A percentile compares a stretch with the other conserved stretches of the same genome.
Evolutionary conservation across 225 moss, liverwort and hornwort species (phyloP).

Genomic region (Lunularia cruciata): DNA sequence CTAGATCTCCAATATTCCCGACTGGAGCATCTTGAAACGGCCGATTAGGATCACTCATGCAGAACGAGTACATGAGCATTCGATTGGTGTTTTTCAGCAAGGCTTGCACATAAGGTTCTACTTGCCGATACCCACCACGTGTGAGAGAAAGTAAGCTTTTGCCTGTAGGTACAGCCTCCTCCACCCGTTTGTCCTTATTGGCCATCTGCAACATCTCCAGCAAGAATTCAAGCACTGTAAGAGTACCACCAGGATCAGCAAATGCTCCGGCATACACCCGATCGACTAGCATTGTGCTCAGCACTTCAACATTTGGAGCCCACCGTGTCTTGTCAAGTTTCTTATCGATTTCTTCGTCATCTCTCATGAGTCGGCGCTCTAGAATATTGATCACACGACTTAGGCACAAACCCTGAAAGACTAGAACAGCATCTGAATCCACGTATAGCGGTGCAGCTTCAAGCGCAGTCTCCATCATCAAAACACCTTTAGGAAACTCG

Average conservation of each 20-base stretch:
- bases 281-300: conserved; percentile 90
- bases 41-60: conserved; percentile 47
- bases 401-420: conserved; percentile 94
- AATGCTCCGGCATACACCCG: conserved; percentile 91
- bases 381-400: conserved; percentile 82
- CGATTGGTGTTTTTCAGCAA: conserved; percentile 89
- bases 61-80: conserved; percentile 91
- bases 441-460: conserved; percentile 90
- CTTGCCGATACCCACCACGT: conserved; percentile 87
- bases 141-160: conserved; percentile 85
- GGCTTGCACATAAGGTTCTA: conserved; percentile 88
- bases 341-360: conserved; percentile 81
- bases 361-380: conserved; percentile 72
- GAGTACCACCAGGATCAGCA: conserved; percentile 60
- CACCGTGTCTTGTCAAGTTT: conserved; percentile 94
- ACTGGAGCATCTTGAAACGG: conserved; percentile 57
- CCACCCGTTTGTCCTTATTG: conserved; percentile 86
- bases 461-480: conserved; percentile 72
- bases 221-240: conserved; percentile 91
- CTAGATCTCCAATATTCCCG: conserved; percentile 48
- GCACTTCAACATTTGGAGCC: conserved; percentile 79
- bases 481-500: conserved; percentile 70
- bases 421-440: conserved; percentile 72
- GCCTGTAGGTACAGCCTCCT: conserved; percentile 75
- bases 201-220: conserved; percentile 94